Percentiles rank a stretch among this genome's conserved stretches.
These are phyloP conservation scores for Coemansia sp. DNA, from an alignment of 192 early-diverging fungal species.

Conservation along the genomic window DNA sequence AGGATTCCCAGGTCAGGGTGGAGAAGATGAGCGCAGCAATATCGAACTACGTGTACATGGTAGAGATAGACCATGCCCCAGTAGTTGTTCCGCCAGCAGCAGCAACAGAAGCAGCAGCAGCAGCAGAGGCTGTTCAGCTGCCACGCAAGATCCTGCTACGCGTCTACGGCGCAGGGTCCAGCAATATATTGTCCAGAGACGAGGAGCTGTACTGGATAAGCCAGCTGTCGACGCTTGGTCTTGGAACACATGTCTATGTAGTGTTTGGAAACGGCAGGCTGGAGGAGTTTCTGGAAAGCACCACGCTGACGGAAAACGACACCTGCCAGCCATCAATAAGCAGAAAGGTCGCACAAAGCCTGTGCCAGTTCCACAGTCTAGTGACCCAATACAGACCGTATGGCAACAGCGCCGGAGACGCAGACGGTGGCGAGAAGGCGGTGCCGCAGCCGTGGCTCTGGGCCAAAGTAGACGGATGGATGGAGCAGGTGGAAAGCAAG, in stretches of 20 bases:
- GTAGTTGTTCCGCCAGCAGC: too few relatives aligned
- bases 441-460: slow-evolving; percentile 62
- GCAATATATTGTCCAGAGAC: slow-evolving; percentile 72
- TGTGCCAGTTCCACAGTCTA: slow-evolving; percentile 72
- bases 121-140: neutral
- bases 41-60: too few relatives aligned
- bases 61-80: too few relatives aligned
- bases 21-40: too few relatives aligned
- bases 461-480: slow-evolving; percentile 67
- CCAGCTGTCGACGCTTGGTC: slow-evolving; percentile 65
- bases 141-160: slow-evolving; percentile 61
- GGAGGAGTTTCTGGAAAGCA: slow-evolving; percentile 79
- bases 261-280: slow-evolving; percentile 84
- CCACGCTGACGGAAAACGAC: slow-evolving; percentile 67
- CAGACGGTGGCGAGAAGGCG: neutral
- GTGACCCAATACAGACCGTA: slow-evolving; percentile 61
- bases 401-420: neutral
- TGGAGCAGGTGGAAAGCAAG: slow-evolving; percentile 36
- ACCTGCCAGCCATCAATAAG: slow-evolving; percentile 65
- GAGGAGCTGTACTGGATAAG: slow-evolving; percentile 79
- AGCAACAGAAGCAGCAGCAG: neutral
- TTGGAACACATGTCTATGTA: slow-evolving; percentile 71
- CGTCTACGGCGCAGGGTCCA: slow-evolving; percentile 81
- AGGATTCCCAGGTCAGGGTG: too few relatives aligned
- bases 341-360: slow-evolving; percentile 66